Conservation (phyloP, 2,329 filamentous ascomycete species). For the Botrytis squamosa region DNA sequence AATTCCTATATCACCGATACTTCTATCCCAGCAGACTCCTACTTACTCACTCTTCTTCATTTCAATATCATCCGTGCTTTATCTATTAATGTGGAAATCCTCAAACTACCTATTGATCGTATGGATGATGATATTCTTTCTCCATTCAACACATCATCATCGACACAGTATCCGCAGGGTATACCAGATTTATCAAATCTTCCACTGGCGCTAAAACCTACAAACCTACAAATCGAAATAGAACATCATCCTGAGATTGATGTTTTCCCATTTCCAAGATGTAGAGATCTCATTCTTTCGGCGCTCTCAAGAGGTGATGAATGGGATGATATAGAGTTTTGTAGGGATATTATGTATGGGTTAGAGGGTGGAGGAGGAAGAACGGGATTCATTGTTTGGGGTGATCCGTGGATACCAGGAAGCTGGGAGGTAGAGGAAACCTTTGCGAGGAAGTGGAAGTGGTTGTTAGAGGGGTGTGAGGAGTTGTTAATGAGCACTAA, state of each 20-base stretch:
- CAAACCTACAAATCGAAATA: conserved; percentile 40
- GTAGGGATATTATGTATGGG: conserved; percentile 41
- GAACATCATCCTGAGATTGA: conserved; percentile 46
- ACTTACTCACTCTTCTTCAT: conserved; percentile 41
- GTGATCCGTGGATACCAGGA: conserved; percentile 45
- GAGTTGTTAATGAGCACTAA: conserved; percentile 44
- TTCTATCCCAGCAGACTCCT: conserved; percentile 28
- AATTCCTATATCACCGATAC: conserved; percentile 1
- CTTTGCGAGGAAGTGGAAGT: conserved; percentile 49
- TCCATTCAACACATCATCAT: conserved; percentile 23
- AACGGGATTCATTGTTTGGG: conserved; percentile 49
- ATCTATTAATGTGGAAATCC: conserved; percentile 38
- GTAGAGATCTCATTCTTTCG: conserved; percentile 43
- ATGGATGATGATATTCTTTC: conserved; percentile 28
- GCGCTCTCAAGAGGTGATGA: conserved; percentile 38
- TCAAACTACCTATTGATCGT: conserved; percentile 29
- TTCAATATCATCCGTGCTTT: conserved; percentile 43
- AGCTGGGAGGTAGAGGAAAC: conserved; percentile 49
- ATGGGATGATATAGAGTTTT: conserved; percentile 42
- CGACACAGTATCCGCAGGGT: background rate
- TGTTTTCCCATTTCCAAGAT: conserved; percentile 40
- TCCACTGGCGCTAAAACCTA: conserved; percentile 40
- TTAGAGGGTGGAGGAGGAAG: conserved; percentile 27
- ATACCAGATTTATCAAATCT: conserved; percentile 12
- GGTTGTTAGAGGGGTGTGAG: conserved; percentile 42